Evolutionary conservation across 192 early-diverging fungal genomes (phyloP), one percentile per base, ranked within the genome.

Genomic region (Backusella morwellensis): DNA sequence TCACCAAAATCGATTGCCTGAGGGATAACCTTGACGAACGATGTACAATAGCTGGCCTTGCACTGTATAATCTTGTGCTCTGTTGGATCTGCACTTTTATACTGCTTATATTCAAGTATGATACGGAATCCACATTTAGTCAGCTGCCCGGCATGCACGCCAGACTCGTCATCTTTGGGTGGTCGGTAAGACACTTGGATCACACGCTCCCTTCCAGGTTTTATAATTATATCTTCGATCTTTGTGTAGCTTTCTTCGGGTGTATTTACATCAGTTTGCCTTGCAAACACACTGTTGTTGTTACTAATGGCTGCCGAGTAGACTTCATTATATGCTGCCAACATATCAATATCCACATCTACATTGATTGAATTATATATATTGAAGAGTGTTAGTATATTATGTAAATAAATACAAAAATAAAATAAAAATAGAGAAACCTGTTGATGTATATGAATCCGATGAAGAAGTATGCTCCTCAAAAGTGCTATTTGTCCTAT

Each of bases 1-100:
- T 94, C 92, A 67, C 97, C 97, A 89, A 99, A 99, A 76, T 97
- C 92, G 6, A 99, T 85, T 40, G 90, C 83, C 67, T 88, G 86
- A 2, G 97, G 97, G 40, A 85, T 82, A 4, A 97, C 93, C 35
- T 93, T 91, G 54, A 99, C 92, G 74, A 97, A 91, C 0, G 97
- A 95, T 7, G 95, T 99, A 79, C 97, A 98, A 26, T 91, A 92
- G 36, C 94, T 88, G 0, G 95, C 91, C 66, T 92, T 96, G 85
- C 97, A 98, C 70, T 96, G 94, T 35, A 99, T 87, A 34, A 89
- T 90, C 79, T 95, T 96, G 32, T 86, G 88, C 41, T 93, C 92
- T 44, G 80, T 88, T 70, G 77, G 75, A 34, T 80, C 44, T 66
- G 69, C 72, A 83, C 54, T 73, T 74, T 66, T 82, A 66, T 78